Evolutionary conservation across 345 rosid genomes (phyloP), one percentile per base, ranked within the genome.

Genomic region (Erysimum cheiranthoides): DNA sequence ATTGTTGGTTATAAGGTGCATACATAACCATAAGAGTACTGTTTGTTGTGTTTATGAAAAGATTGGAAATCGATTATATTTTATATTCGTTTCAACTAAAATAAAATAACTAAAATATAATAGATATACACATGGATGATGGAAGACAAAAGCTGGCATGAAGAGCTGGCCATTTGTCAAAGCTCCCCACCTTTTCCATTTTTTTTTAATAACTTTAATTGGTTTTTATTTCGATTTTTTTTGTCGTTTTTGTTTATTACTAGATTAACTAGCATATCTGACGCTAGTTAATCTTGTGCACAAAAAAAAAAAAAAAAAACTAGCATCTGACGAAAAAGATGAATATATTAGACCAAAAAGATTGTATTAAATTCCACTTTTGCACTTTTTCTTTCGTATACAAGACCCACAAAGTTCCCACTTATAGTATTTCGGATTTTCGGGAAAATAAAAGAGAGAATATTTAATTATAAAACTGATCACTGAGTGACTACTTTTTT

Each of bases 131-230:
- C 72, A 64, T 77, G 80, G 80, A 65, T 71, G 80, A 64, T 77
- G 71, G 80, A 50, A 47, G 80, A 77, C 80, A 65, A 71, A 65
- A 65, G 80, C 80, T 77, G 80, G 66, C 80, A 71, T 16, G 38
- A 65, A 54, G 72, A 71, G 80, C 80, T 77, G 80, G 62, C 76
- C 80, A 65, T 65, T 77, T 77, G 46, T 77, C 72, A 56, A 70
- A 57, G 59, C 71, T 71, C 61, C 66, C 73, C 56, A 58, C 76
- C 67, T 71, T 63, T 66, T 18, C 4, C 53, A 5, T 35, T 39
- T 52, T 3, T 3, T 28, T 66, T 54, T 0, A 21, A 38, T 5
- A 14, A 54, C 35, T 32, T 61, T 61, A 7, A n/a, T 35, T 28
- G n/a, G 5, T 31, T 31, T 32, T 16, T n/a, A 10, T 49, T 34